Evolutionary conservation across 2,329 filamentous ascomycete genomes (phyloP).

Genomic region (Aspergillus floridensis): DNA sequence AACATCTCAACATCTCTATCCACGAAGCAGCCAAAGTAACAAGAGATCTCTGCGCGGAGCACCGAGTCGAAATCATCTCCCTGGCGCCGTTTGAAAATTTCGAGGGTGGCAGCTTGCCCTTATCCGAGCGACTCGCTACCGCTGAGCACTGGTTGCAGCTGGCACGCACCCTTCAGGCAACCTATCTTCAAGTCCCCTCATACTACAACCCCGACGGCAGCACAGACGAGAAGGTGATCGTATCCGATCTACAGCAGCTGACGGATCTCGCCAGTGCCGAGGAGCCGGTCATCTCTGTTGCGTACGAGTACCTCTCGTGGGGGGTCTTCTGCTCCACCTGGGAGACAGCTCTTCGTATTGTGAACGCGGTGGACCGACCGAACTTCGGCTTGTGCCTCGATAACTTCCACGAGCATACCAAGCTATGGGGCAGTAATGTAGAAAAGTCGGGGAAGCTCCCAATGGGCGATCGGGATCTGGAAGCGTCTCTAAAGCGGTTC

Average conservation of each 20-base stretch:
- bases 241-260: conserved; percentile 31
- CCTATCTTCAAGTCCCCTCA: conserved; percentile 34
- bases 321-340: conserved; percentile 31
- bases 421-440: conserved; percentile 33
- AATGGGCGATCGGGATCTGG: conserved; percentile 18
- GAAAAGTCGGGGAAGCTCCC: conserved; percentile 24
- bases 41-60: conserved; percentile 17
- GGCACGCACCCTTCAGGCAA: conserved; percentile 24
- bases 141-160: conserved; percentile 34
- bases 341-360: conserved; percentile 30
- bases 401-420: conserved; percentile 34
- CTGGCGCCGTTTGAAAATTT: conserved; percentile 39
- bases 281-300: conserved; percentile 27
- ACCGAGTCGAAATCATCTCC: conserved; percentile 25
- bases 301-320: conserved; percentile 39
- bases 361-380: conserved; percentile 26
- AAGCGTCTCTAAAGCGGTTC: conserved; percentile 24
- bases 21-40: conserved; percentile 19
- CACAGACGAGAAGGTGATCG: conserved; percentile 27
- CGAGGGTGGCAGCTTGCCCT: conserved; percentile 30
- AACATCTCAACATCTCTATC: conserved; percentile 16
- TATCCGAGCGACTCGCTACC: conserved; percentile 26
- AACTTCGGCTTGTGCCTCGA: conserved; percentile 43
- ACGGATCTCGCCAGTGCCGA: conserved; percentile 27
- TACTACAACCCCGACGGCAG: conserved; percentile 25